Base-by-base conservation (phyloP, 768 basidiomycete genomes). In the Lepiota venenata region DNA sequence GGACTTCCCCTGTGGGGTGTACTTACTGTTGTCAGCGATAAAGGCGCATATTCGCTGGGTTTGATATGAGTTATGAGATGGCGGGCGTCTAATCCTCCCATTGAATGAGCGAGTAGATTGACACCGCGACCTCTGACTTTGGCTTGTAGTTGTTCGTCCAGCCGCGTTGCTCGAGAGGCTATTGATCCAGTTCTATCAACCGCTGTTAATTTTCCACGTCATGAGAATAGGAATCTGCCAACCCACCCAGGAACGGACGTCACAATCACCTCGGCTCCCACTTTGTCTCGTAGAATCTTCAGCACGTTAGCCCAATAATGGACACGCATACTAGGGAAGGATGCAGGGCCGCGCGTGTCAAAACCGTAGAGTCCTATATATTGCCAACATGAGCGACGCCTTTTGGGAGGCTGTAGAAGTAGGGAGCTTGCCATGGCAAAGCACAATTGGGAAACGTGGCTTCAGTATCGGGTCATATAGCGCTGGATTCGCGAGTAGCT, bases 1-100 rank as follows among this genome's bases (percentile, higher is more conserved):
- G 96, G 94, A 61, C 91, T 93, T 32, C 97, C 96, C 15, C 93
- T 82, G 67, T 99, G 97, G 14, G 97, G 97, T 0, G 97, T 98
- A 21, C 87, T 85, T 59, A 99, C 81, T 18, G 86, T 90, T 1
- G 90, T 98, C 55, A 99, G 73, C 6, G 92, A 94, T 27, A 93
- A 70, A 1, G 97, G 94, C 1, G 79, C 79, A 70, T 98, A 98
- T 47, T 88, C 84, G 9, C 71, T 77, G 0, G 96, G 93, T 58
- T 82, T 81, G 61, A 95, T 77, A 66, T 89, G 89, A 2, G 91
- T 84, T 55, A 98, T 95, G 15, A 99, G 76, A 66, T 98, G 85
- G 47, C 97, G 82, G 64, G 93, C 93, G 65, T 99, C 97, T 8
- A 99, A 78, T 0, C 96, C 96, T 16, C 96, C 96, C 97, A 99